Evolutionary conservation across 1,284 basidiomycete species (phyloP).

Genomic region (Pseudozyma sp.): DNA sequence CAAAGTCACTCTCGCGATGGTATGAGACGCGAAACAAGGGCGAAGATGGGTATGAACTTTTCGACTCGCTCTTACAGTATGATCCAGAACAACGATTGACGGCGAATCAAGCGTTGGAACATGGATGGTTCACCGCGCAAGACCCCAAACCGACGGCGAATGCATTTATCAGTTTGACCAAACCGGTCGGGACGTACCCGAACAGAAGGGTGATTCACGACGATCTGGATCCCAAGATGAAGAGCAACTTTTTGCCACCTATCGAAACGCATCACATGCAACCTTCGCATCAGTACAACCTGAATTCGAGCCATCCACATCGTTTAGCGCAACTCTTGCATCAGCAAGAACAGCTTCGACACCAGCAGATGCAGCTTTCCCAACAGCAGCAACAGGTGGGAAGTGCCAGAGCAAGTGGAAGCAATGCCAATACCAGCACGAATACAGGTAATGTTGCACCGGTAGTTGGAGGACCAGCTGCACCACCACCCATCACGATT

Average conservation of each 20-base stretch:
- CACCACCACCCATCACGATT: constrained; percentile 37
- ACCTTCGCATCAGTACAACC: constrained; percentile 15
- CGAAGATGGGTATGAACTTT: constrained; percentile 57
- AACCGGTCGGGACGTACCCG: constrained; percentile 71
- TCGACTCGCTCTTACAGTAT: constrained; percentile 73
- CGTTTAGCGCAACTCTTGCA: constrained; percentile 27
- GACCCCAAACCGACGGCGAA: constrained; percentile 68
- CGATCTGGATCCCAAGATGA: constrained; percentile 71
- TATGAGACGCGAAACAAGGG: constrained; percentile 75
- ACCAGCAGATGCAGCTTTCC: constrained; percentile 24
- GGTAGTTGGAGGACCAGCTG: constrained; percentile 31
- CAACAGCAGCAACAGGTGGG: constrained; percentile 7
- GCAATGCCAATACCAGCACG: background rate
- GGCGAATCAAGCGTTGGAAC: constrained; percentile 82
- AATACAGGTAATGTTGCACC: constrained; percentile 6
- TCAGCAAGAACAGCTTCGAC: constrained; percentile 30
- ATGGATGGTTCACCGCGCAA: constrained; percentile 74
- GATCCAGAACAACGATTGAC: constrained; percentile 89
- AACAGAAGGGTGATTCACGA: constrained; percentile 72
- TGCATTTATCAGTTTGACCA: constrained; percentile 67
- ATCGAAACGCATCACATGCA: constrained; percentile 37
- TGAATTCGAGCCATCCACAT: constrained; percentile 25
- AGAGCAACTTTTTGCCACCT: constrained; percentile 35
- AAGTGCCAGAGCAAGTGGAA: background rate
- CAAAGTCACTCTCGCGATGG: constrained; percentile 81